These are phyloP conservation scores for Paecilomyces variotii DNA, from an alignment of 2,329 filamentous ascomycete species.

Conservation along the genomic window DNA sequence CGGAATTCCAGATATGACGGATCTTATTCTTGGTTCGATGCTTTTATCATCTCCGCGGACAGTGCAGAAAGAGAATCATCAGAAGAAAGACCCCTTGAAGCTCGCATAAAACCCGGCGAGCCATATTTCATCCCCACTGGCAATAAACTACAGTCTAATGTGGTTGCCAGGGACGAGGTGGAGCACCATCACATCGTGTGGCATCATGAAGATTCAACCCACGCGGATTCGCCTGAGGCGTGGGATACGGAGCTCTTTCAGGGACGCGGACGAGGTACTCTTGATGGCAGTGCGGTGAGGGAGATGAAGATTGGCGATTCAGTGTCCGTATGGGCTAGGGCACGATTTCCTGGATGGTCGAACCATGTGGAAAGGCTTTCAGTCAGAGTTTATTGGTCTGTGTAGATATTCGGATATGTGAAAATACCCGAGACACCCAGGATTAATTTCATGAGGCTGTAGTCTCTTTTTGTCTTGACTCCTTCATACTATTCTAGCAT, in stretches of 20 bases:
- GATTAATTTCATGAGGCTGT: too few relatives aligned
- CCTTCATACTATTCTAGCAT: too few relatives aligned
- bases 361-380: slow-evolving; percentile 24
- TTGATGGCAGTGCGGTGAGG: slow-evolving; percentile 28
- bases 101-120: slow-evolving; percentile 11
- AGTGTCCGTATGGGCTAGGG: slow-evolving; percentile 29
- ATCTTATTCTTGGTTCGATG: slow-evolving; percentile 34
- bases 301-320: slow-evolving; percentile 29
- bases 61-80: slow-evolving; percentile 7
- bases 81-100: not conserved
- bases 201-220: slow-evolving; percentile 26
- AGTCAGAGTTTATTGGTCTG: slow-evolving; percentile 30
- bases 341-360: slow-evolving; percentile 29
- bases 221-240: slow-evolving; percentile 23
- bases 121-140: slow-evolving; percentile 19
- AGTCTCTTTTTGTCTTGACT: too few relatives aligned
- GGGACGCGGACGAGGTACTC: slow-evolving; percentile 27
- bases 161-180: slow-evolving; percentile 9
- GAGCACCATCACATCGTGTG: slow-evolving; percentile 23
- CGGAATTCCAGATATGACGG: slow-evolving; percentile 16
- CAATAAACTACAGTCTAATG: slow-evolving; percentile 25
- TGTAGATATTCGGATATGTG: slow-evolving; percentile 9
- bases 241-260: slow-evolving; percentile 18
- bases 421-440: too few relatives aligned
- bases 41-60: slow-evolving; percentile 18